Conservation (phyloP, 1,284 basidiomycete species). For the Laetiporus sulphureus region DNA sequence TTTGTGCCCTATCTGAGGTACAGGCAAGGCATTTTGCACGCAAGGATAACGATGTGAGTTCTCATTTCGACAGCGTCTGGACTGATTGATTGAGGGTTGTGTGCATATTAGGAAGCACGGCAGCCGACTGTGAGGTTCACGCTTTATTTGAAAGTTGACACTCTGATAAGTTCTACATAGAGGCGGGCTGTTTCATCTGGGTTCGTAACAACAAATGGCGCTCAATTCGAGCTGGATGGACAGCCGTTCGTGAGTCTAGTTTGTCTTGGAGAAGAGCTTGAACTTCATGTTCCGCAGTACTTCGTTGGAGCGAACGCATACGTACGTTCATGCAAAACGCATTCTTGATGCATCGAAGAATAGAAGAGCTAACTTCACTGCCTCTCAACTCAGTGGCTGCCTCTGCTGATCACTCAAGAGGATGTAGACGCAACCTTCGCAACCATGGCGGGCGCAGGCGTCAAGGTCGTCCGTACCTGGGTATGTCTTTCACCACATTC, state of each 20-base stretch:
- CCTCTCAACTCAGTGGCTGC: slow-evolving; percentile 40
- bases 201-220: slow-evolving; percentile 39
- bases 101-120: too few species aligned
- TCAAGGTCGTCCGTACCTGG: slow-evolving; percentile 63
- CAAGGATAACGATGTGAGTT: too few species aligned
- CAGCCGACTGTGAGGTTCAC: too few species aligned
- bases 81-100: too few species aligned
- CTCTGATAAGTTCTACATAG: too few species aligned
- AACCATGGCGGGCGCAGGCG: slow-evolving; percentile 48
- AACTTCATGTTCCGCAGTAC: slow-evolving; percentile 16
- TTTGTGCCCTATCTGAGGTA: neutral
- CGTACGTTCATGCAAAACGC: slow-evolving; percentile 19
- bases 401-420: slow-evolving; percentile 43
- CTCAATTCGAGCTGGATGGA: slow-evolving; percentile 38
- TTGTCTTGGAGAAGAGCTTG: neutral
- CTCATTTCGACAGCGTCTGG: too few species aligned
- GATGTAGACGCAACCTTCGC: slow-evolving; percentile 54
- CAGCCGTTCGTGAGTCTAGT: slow-evolving; percentile 35
- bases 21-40: neutral
- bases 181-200: slow-evolving; percentile 21
- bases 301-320: slow-evolving; percentile 37
- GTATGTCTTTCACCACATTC: too few species aligned
- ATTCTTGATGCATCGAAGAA: neutral
- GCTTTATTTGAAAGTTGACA: too few species aligned
- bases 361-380: neutral